Conservation (phyloP, 805 yeast species). For the Starmera quercuum region DNA sequence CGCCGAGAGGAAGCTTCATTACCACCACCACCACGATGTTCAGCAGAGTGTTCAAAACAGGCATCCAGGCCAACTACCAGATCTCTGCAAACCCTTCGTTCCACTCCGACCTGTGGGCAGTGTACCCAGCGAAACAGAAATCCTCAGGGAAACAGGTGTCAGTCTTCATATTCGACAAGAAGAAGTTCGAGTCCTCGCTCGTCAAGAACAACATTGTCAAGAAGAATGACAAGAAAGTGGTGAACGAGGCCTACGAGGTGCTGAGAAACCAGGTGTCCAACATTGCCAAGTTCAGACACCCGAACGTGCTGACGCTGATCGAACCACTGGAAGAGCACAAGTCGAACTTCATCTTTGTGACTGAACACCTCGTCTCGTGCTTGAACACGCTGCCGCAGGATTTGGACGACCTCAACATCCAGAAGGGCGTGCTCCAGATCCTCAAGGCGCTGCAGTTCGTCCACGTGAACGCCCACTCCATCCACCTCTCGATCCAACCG, state of each 20-base stretch:
- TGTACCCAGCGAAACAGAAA: conserved; percentile 71
- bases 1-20: too few species aligned
- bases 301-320: conserved; percentile 71
- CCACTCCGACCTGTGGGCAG: conserved; percentile 70
- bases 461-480: conserved; percentile 66
- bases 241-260: conserved; percentile 58
- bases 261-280: conserved; percentile 62
- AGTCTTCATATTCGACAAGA: conserved; percentile 82
- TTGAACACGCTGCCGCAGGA: conserved; percentile 38
- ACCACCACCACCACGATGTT: background rate
- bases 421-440: conserved; percentile 76
- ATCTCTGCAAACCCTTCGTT: conserved; percentile 65
- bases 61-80: conserved; percentile 56
- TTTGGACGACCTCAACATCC: conserved; percentile 64
- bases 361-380: conserved; percentile 66
- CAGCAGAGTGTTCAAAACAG: conserved; percentile 26
- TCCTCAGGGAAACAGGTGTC: conserved; percentile 56
- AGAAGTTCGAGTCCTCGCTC: conserved; percentile 54
- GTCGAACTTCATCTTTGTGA: conserved; percentile 69
- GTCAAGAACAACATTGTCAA: conserved; percentile 40
- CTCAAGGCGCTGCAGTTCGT: conserved; percentile 75
- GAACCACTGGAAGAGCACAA: conserved; percentile 90
- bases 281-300: conserved; percentile 80
- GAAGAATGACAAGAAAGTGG: conserved; percentile 38
- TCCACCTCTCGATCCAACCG: conserved; percentile 78